Evolutionary conservation across 768 basidiomycete species (phyloP).

Genomic region (Vararia minispora): DNA sequence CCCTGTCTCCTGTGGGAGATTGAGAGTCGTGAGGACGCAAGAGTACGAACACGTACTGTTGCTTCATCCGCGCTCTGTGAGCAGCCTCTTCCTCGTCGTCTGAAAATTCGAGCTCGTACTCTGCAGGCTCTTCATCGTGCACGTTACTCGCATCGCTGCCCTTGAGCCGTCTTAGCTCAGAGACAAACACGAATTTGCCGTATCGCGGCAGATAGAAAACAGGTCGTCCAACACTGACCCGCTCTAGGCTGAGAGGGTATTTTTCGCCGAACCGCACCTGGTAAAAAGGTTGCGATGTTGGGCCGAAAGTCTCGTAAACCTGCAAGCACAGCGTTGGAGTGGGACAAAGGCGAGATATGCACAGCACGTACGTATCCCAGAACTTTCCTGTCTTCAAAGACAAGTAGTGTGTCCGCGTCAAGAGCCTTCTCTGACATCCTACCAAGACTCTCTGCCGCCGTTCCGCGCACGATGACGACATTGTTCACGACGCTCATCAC

Average conservation of each 20-base stretch:
- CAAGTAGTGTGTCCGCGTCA: conserved; percentile 84
- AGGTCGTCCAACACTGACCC: conserved; percentile 41
- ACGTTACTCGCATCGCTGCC: conserved; percentile 94
- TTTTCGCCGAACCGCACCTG: conserved; percentile 68
- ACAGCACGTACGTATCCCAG: conserved; percentile 67
- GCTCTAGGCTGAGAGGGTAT: conserved; percentile 49
- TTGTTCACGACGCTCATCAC: conserved; percentile 65
- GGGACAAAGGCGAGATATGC: conserved; percentile 2
- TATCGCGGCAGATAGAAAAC: conserved; percentile 77
- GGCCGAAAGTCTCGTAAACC: conserved; percentile 95
- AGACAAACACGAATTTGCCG: conserved; percentile 78
- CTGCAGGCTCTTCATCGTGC: conserved; percentile 87
- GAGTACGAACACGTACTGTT: conserved; percentile 32
- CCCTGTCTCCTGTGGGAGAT: conserved; percentile 34
- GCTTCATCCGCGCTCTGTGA: conserved; percentile 49
- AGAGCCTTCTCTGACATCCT: conserved; percentile 53
- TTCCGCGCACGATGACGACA: conserved; percentile 63
- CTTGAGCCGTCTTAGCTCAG: conserved; percentile 54
- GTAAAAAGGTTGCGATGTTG: conserved; percentile 83
- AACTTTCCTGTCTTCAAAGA: conserved; percentile 84
- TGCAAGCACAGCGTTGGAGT: conserved; percentile 22
- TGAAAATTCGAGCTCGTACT: conserved; percentile 87
- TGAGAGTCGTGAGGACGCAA: neutral
- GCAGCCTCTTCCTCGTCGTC: conserved; percentile 89
- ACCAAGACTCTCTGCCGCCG: conserved; percentile 28